Conservation (phyloP, 305 asterid species). For the Fraxinus greggii region DNA sequence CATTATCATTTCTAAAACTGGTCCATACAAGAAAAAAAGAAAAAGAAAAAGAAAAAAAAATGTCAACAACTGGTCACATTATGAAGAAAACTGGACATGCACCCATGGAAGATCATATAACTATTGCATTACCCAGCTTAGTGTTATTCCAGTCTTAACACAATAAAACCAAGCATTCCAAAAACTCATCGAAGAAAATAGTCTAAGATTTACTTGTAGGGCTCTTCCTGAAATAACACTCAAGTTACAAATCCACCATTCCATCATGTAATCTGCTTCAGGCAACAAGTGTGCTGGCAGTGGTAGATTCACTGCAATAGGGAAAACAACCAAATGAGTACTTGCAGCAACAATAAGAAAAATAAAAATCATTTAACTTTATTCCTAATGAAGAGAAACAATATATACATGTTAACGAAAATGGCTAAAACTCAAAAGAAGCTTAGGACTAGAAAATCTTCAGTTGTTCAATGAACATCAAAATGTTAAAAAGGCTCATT, state of each 20-base stretch:
- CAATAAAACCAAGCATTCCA: neutral
- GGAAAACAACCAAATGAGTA: conserved; percentile 3
- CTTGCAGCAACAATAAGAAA: neutral
- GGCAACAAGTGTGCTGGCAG: conserved; percentile 70
- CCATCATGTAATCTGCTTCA: conserved; percentile 20
- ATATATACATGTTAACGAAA: neutral
- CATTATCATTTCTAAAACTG: neutral
- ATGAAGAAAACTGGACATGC: neutral
- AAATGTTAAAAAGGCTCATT: neutral
- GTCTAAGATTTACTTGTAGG: neutral
- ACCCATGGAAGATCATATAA: neutral
- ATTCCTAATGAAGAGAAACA: neutral
- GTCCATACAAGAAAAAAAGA: neutral
- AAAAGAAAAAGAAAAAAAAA: neutral
- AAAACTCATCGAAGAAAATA: neutral
- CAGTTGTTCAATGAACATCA: neutral
- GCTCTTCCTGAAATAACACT: conserved; percentile 18
- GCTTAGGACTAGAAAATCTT: neutral
- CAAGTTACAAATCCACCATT: conserved; percentile 16
- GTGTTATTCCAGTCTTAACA: neutral
- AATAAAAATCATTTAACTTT: neutral
- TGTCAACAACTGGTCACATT: neutral
- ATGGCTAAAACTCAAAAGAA: neutral
- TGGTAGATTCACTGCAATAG: conserved; percentile 55
- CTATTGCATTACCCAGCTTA: neutral